Percentiles rank a stretch among this genome's conserved stretches.
Conservation (phyloP, 2,329 filamentous ascomycete genomes). For the Monosporascus sp. region DNA sequence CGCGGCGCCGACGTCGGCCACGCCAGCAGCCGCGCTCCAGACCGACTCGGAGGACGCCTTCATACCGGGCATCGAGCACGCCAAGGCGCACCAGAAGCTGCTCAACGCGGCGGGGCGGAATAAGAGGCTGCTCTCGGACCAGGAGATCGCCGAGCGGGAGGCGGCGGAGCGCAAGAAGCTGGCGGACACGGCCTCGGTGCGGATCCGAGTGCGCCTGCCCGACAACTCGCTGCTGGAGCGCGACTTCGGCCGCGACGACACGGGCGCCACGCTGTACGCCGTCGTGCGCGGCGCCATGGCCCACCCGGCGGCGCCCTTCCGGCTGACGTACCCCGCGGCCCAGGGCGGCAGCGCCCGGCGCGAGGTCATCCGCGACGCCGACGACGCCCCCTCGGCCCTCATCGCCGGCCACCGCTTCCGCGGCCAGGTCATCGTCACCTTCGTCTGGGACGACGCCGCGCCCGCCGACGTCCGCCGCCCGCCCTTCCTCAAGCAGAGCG, state of each 20-base stretch:
- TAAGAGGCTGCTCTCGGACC: conserved; percentile 74
- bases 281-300: conserved; percentile 71
- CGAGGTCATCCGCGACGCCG: conserved; percentile 39
- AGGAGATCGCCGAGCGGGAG: conserved; percentile 69
- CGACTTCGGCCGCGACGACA: conserved; percentile 63
- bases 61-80: conserved; percentile 69
- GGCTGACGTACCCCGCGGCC: conserved; percentile 59
- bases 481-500: conserved; percentile 43
- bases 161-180: conserved; percentile 61
- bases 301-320: conserved; percentile 61
- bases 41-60: conserved; percentile 70
- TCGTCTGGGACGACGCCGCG: conserved; percentile 24
- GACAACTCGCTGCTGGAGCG: conserved; percentile 76
- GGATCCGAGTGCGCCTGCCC: conserved; percentile 80
- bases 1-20: conserved; percentile 68
- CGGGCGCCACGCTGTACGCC: conserved; percentile 66
- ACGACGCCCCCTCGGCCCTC: conserved; percentile 40
- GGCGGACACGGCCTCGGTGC: conserved; percentile 61
- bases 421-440: conserved; percentile 66
- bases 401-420: conserved; percentile 69
- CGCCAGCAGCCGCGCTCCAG: conserved; percentile 68
- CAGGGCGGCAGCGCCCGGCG: conserved; percentile 29
- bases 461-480: conserved; percentile 15
- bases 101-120: conserved; percentile 62
- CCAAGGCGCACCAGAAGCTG: conserved; percentile 66